phyloP scores from a whole-genome alignment of 2,329 filamentous ascomycete genomes.

The Geoglossum cookeanum region DNA sequence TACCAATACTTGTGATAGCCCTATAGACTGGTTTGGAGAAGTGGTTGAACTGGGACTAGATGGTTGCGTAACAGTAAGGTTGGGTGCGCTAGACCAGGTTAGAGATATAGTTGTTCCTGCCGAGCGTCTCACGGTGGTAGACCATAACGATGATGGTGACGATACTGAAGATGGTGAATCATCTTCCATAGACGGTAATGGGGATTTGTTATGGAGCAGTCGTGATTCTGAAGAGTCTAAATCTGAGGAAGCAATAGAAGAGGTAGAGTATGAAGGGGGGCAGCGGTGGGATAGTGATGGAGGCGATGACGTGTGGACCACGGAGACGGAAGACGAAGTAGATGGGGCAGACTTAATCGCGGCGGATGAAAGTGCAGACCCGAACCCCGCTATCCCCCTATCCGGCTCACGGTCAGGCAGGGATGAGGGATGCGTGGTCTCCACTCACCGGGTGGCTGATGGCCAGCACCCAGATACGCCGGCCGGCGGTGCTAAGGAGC shows the following conservation, averaged over 20 bases:
- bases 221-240: constrained; percentile 4
- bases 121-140: constrained; percentile 29
- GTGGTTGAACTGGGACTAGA: constrained; percentile 34
- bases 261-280: constrained; percentile 25
- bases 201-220: constrained; percentile 6
- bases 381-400: not conserved
- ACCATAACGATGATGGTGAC: constrained; percentile 10
- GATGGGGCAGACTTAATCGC: constrained; percentile 12
- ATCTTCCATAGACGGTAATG: constrained; percentile 15
- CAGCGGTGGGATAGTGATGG: constrained; percentile 23
- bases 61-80: constrained; percentile 32
- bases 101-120: constrained; percentile 29
- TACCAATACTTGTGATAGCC: not conserved
- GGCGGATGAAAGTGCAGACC: constrained; percentile 7
- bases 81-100: constrained; percentile 29
- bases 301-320: constrained; percentile 23
- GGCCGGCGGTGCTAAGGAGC: not conserved
- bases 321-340: constrained; percentile 24
- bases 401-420: no score
- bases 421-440: not conserved
- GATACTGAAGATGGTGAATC: constrained; percentile 13
- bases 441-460: not conserved
- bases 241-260: constrained; percentile 14
- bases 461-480: not conserved
- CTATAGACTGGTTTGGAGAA: constrained; percentile 34